These are phyloP conservation scores for Pichiaceae sp. DNA, from an alignment of 1,139 yeast species.

Conservation along the genomic window DNA sequence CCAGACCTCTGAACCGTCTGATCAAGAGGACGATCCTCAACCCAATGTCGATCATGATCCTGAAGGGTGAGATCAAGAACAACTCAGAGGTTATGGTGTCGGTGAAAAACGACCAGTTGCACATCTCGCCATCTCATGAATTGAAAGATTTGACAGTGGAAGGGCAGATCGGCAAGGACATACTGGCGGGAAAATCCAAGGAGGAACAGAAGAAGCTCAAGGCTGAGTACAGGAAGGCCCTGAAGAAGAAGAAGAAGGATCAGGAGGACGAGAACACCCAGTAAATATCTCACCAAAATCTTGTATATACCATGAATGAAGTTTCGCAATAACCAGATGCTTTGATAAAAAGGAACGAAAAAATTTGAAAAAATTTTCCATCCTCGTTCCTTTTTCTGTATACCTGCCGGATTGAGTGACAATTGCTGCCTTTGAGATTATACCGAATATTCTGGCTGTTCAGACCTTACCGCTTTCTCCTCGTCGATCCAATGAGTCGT, in stretches of 20 bases:
- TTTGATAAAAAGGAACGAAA: no score
- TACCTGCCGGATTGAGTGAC: no score
- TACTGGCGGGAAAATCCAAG: not conserved
- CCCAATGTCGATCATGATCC: constrained; percentile 74
- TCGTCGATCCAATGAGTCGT: not conserved
- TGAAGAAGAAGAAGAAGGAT: not conserved
- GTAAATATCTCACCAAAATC: no score
- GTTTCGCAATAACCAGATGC: no score
- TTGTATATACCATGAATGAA: not conserved
- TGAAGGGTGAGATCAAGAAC: constrained; percentile 69
- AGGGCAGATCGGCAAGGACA: not conserved
- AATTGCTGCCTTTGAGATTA: no score
- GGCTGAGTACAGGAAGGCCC: not conserved
- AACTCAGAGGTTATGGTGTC: constrained; percentile 48
- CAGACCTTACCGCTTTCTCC: no score
- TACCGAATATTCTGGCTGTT: no score
- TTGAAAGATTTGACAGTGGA: not conserved
- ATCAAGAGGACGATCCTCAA: constrained; percentile 75
- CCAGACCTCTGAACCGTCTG: constrained; percentile 88
- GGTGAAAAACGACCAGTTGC: constrained; percentile 4
- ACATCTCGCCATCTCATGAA: not conserved
- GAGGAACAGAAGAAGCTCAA: not conserved
- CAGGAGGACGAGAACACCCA: not conserved
- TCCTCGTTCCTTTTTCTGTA: no score
- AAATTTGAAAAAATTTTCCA: no score